Conservation (phyloP, 805 yeast species). For the Blastobotrys terrestris region DNA sequence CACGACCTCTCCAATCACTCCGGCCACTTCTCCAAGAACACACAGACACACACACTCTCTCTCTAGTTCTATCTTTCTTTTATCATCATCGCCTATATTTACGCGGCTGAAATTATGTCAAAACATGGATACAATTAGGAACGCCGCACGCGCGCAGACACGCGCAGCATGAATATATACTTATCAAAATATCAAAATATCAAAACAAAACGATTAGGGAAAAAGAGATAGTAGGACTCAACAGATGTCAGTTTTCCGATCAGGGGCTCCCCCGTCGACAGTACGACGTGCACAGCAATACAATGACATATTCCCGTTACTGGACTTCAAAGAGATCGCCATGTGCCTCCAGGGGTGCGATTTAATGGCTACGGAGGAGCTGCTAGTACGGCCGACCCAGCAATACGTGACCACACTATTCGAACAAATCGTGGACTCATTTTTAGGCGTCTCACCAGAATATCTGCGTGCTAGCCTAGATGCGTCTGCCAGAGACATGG, state of each 20-base stretch:
- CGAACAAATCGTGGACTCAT: slow-evolving; percentile 56
- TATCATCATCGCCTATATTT: too few species aligned
- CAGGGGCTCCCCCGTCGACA: slow-evolving; percentile 5
- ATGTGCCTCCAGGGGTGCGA: slow-evolving; percentile 56
- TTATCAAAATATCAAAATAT: too few species aligned
- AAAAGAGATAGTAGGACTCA: too few species aligned
- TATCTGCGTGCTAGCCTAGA: slow-evolving; percentile 23
- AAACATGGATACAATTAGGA: too few species aligned
- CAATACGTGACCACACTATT: slow-evolving; percentile 49
- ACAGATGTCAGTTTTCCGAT: neutral
- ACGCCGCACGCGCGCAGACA: too few species aligned
- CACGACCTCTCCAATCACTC: too few species aligned
- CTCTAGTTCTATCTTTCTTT: too few species aligned
- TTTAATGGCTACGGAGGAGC: slow-evolving; percentile 44
- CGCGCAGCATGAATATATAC: too few species aligned
- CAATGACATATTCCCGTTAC: slow-evolving; percentile 42
- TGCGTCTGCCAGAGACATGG: slow-evolving; percentile 33
- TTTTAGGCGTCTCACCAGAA: slow-evolving; percentile 46
- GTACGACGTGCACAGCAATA: neutral
- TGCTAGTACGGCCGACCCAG: slow-evolving; percentile 50
- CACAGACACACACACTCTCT: too few species aligned
- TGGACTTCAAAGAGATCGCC: slow-evolving; percentile 55
- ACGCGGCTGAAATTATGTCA: too few species aligned
- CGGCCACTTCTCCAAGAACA: too few species aligned
- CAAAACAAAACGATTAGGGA: too few species aligned